Percentiles rank a stretch among this genome's conserved stretches.
These are phyloP conservation scores for Toxoplasma gondii DNA, from an alignment of 169 alveolate species.

Conservation along the genomic window DNA sequence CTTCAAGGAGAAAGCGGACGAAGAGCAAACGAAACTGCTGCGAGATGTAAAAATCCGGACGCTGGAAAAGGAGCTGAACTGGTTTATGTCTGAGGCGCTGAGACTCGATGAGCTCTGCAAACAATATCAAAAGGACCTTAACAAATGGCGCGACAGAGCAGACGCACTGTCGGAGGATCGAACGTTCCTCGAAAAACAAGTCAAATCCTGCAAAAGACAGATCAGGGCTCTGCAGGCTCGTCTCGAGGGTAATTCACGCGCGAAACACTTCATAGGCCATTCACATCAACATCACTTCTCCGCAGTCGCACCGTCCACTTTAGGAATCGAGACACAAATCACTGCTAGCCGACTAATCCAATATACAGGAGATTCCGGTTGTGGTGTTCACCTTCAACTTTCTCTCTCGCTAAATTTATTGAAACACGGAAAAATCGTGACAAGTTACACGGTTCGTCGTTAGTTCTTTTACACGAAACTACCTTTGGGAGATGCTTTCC, in stretches of 20 bases:
- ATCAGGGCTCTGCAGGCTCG: neutral
- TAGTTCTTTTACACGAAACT: no score
- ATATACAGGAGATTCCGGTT: no score
- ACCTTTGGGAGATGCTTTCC: no score
- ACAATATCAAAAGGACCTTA: slow-evolving; percentile 56
- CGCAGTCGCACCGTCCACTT: no score
- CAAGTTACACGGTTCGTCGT: no score
- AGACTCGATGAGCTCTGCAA: slow-evolving; percentile 71
- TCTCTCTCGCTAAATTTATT: no score
- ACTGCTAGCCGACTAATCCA: no score
- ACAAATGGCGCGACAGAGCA: slow-evolving; percentile 66
- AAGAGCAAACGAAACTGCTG: slow-evolving; percentile 19
- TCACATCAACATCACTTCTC: no score
- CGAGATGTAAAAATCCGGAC: slow-evolving; percentile 49
- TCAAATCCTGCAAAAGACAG: slow-evolving; percentile 31
- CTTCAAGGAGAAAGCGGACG: slow-evolving; percentile 61
- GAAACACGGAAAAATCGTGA: no score
- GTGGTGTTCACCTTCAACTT: no score
- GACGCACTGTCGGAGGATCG: slow-evolving; percentile 71
- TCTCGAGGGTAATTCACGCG: neutral
- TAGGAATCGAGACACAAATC: no score
- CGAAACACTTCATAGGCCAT: neutral
- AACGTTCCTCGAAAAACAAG: slow-evolving; percentile 64
- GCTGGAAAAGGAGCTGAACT: slow-evolving; percentile 63
- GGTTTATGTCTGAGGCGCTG: slow-evolving; percentile 72